These are phyloP conservation scores for Cercospora janseana DNA, from an alignment of 2,329 filamentous ascomycete species.

Conservation along the genomic window DNA sequence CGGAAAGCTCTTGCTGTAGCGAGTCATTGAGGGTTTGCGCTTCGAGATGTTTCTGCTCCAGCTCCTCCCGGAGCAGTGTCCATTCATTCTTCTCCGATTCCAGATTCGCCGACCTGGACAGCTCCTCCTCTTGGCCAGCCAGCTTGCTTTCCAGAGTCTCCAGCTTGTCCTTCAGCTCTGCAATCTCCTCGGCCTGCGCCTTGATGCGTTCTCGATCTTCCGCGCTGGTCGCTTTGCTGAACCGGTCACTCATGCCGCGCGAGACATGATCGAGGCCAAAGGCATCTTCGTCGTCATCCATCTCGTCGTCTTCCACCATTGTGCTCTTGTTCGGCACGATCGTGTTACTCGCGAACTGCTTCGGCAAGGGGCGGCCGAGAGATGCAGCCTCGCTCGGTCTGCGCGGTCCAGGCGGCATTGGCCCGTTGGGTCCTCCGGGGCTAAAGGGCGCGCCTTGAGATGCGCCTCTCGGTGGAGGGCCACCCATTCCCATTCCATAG, in stretches of 20 bases:
- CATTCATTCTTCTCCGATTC: constrained; percentile 31
- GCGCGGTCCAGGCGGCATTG: constrained; percentile 46
- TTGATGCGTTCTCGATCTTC: constrained; percentile 67
- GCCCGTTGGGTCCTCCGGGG: constrained; percentile 30
- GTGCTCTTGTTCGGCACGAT: constrained; percentile 98
- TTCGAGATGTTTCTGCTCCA: constrained; percentile 42
- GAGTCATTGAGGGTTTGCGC: constrained; percentile 71
- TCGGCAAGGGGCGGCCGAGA: constrained; percentile 72
- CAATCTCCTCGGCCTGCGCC: constrained; percentile 77
- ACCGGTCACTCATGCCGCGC: constrained; percentile 20
- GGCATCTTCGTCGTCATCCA: constrained; percentile 44
- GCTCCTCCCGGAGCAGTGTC: constrained; percentile 62
- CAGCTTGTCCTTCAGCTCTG: constrained; percentile 71
- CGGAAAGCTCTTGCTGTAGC: constrained; percentile 75
- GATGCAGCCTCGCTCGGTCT: constrained; percentile 40
- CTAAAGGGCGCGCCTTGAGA: constrained; percentile 28
- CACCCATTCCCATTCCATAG: constrained; percentile 27
- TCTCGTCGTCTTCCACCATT: constrained; percentile 85
- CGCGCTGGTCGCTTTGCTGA: constrained; percentile 38
- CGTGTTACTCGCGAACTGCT: constrained; percentile 91
- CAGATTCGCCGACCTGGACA: constrained; percentile 14
- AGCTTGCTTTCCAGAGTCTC: constrained; percentile 67
- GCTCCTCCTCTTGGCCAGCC: constrained; percentile 63
- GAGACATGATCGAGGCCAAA: constrained; percentile 31
- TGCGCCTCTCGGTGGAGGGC: constrained; percentile 28